phyloP scores from a whole-genome alignment of 1,284 basidiomycete genomes.

The Boletus smithii region DNA sequence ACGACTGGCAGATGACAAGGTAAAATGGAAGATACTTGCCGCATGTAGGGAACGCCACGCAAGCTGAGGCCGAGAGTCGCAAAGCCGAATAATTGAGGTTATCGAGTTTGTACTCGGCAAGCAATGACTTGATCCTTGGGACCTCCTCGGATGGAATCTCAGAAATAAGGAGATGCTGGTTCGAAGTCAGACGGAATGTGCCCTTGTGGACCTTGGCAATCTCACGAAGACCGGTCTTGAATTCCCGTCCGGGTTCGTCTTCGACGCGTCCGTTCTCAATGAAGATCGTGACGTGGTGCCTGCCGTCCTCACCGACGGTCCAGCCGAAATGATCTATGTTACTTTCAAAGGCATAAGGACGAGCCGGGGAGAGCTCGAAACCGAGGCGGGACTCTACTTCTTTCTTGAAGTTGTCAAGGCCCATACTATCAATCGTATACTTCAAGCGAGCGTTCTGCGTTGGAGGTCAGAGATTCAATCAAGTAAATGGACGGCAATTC shows the following conservation, averaged over 20 bases:
- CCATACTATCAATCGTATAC: constrained; percentile 97
- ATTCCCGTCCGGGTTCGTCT: constrained; percentile 86
- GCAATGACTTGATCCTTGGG: constrained; percentile 72
- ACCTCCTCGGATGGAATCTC: constrained; percentile 77
- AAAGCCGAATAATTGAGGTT: constrained; percentile 81
- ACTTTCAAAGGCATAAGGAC: constrained; percentile 79
- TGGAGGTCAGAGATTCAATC: constrained; percentile 12
- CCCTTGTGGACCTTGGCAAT: constrained; percentile 95
- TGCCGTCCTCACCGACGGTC: constrained; percentile 84
- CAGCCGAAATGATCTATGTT: constrained; percentile 97
- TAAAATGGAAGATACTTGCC: constrained; percentile 40
- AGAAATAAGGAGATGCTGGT: constrained; percentile 92
- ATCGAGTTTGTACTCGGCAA: constrained; percentile 90
- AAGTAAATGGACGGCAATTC: not conserved
- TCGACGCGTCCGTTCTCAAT: constrained; percentile 97
- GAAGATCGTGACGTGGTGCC: constrained; percentile 91
- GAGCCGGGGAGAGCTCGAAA: constrained; percentile 71
- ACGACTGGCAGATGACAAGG: not conserved
- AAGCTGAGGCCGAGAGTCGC: constrained; percentile 86
- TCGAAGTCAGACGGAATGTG: constrained; percentile 87
- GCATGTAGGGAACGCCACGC: constrained; percentile 98
- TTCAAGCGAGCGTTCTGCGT: constrained; percentile 84
- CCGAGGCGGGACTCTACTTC: constrained; percentile 92
- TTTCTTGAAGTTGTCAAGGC: constrained; percentile 78
- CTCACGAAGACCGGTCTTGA: constrained; percentile 91